These are phyloP conservation scores for Diplodia corticola DNA, from an alignment of 2,329 filamentous ascomycete genomes.

Conservation along the genomic window DNA sequence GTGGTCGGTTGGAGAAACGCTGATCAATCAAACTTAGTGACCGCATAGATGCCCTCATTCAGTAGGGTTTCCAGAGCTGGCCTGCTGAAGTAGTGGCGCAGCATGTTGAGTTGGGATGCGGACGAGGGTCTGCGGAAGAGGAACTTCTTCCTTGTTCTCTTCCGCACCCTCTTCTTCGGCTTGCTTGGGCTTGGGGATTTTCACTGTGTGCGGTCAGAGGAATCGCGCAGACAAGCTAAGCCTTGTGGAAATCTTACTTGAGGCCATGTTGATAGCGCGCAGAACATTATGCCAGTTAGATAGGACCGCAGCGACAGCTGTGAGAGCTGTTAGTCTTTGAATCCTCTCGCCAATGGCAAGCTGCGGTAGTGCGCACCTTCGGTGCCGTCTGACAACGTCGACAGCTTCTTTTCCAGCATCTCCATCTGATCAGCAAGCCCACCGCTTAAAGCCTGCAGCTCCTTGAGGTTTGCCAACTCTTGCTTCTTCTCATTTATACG, in stretches of 20 bases:
- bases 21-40: background rate
- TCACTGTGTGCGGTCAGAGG: slow-evolving; percentile 51
- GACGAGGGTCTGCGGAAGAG: slow-evolving; percentile 77
- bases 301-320: slow-evolving; percentile 76
- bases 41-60: slow-evolving; percentile 30
- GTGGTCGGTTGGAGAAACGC: background rate
- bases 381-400: slow-evolving; percentile 76
- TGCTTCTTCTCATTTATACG: slow-evolving; percentile 84
- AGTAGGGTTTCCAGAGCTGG: slow-evolving; percentile 32
- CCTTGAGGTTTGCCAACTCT: slow-evolving; percentile 75
- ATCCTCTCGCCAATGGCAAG: background rate
- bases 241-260: slow-evolving; percentile 55
- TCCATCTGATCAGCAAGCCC: slow-evolving; percentile 82
- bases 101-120: slow-evolving; percentile 78
- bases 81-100: slow-evolving; percentile 37
- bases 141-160: slow-evolving; percentile 46
- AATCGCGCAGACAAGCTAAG: slow-evolving; percentile 14
- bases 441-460: slow-evolving; percentile 76
- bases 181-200: slow-evolving; percentile 64
- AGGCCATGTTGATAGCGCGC: slow-evolving; percentile 82
- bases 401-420: slow-evolving; percentile 73
- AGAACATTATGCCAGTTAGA: slow-evolving; percentile 88
- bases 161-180: slow-evolving; percentile 35
- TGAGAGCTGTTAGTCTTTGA: background rate
- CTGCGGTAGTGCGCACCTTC: slow-evolving; percentile 33